These are phyloP conservation scores for Rhizopus arrhizus DNA, from an alignment of 371 early-diverging fungal species.

Conservation along the genomic window DNA sequence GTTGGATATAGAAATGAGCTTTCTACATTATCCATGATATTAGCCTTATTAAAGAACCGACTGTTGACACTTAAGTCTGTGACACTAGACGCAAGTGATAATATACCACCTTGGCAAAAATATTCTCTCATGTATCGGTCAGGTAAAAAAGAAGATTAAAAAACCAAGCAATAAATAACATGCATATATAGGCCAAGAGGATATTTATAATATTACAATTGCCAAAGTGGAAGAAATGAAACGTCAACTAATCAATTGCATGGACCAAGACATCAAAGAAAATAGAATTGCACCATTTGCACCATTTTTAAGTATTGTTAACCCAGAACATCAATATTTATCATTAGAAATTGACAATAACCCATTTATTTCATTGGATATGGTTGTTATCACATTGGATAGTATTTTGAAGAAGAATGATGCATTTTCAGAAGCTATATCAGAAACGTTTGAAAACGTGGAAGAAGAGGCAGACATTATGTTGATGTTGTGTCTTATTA, in stretches of 20 bases:
- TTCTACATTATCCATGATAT: slow-evolving; percentile 49
- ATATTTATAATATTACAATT: slow-evolving; percentile 26
- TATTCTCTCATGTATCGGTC: slow-evolving; percentile 53
- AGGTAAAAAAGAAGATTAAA: slow-evolving; percentile 29
- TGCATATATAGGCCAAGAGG: slow-evolving; percentile 32
- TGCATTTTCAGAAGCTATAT: slow-evolving; percentile 27
- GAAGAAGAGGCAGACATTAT: slow-evolving; percentile 55
- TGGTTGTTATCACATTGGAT: slow-evolving; percentile 34
- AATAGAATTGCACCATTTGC: slow-evolving; percentile 21
- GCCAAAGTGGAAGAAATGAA: slow-evolving; percentile 30
- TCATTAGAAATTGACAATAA: slow-evolving; percentile 13
- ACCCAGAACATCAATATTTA: slow-evolving; percentile 22
- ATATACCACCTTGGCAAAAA: slow-evolving; percentile 38
- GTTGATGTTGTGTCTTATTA: slow-evolving; percentile 47
- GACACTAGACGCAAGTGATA: slow-evolving; percentile 13
- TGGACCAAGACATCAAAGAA: slow-evolving; percentile 29
- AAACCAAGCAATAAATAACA: slow-evolving; percentile 11
- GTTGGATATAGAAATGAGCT: slow-evolving; percentile 56
- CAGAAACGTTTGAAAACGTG: slow-evolving; percentile 38
- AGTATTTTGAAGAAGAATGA: slow-evolving; percentile 28
- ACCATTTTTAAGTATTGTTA: slow-evolving; percentile 39
- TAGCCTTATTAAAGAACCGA: slow-evolving; percentile 34
- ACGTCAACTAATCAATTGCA: slow-evolving; percentile 21
- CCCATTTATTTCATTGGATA: slow-evolving; percentile 21
- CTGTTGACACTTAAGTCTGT: slow-evolving; percentile 30